Evolutionary conservation across 2,329 filamentous ascomycete genomes (phyloP), one percentile per base, ranked within the genome.

Genomic region (Scorias spongiosa): DNA sequence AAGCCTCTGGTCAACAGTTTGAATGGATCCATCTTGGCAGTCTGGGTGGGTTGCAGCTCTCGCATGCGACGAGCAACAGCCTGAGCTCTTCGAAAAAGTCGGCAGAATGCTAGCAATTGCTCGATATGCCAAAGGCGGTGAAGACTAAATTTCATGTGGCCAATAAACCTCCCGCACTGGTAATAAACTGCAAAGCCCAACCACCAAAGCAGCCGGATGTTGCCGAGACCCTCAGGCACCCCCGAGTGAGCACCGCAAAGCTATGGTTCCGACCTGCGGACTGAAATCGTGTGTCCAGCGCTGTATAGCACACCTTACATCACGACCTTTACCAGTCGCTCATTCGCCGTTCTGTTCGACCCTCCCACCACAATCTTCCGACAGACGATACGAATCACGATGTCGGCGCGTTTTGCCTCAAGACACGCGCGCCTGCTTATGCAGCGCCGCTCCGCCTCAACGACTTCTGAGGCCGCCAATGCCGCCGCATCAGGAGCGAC

Each of bases 1-100:
- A 76, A 78, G 45, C 80, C 80, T 42, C 81, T 73, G 30, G 81
- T 84, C 46, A 87, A 67, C 29, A 87, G 66, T 55, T 79, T 84
- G 56, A 85, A 68, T 44, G 85, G 78, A 63, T 87, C 81, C 80
- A 84, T 84, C 5, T n/a, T 43, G 20, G 20, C 4, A 26, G 7
- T 3, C 20, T 26, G 7, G 3, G 20, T 26, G 7, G 20, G 7
- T 7, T 26, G 7, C 20, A 26, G 20, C 20, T 7, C 20, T 26
- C 20, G 20, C 20, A 26, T 26, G 20, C 20, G 3, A 26, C 20
- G 20, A 26, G 20, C 20, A 26, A 7, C 20, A 26, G 3, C 7
- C 20, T 7, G 20, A 26, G 20, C 20, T 26, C 20, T 26, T 26
- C 20, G 20, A 26, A 26, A 26, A 26, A 26, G 20, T 7, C 7